Evolutionary conservation across 192 early-diverging fungal genomes (phyloP), one percentile per base, ranked within the genome.

Genomic region (Rhizoclosmatium globosum): DNA sequence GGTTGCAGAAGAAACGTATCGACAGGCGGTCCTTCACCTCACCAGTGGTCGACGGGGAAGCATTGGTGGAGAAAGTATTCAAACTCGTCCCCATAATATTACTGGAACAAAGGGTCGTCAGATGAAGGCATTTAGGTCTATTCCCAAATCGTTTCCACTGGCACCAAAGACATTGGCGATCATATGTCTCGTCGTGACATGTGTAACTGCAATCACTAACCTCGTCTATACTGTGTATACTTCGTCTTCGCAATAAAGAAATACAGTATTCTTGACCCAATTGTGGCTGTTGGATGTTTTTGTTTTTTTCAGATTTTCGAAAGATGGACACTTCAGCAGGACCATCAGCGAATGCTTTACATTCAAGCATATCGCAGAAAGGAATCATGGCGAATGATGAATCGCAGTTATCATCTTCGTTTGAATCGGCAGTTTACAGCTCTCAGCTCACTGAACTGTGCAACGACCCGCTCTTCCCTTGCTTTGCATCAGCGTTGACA

Each of bases 51-150:
- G 53, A 0, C 9, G 53, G 53, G 11, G 11, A 9, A 56, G 53
- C 19, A n/a, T 56, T 56, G 53, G 53, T 56, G 53, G 53, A 9
- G 53, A n/a, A 9, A 46, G 67, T 68, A 19, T 47, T 68, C 17
- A 11, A 41, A 45, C 31, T 31, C 31, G 31, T 31, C 31, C 31
- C 31, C 31, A 31, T 31, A 31, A 31, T 31, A 31, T 31, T 13
- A 13, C 50, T 13, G 50, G 50, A 53, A 53, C 50, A 13, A 7
- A 53, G 6, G 9, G 50, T 53, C 50, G 9, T 7, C 46, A 41
- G 23, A 9, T 74, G 58, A 78, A 79, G 78, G 78, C 70, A 21
- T 79, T 79, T 44, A 48, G 78, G 46, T 79, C 78, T 1, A 72
- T 79, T 4, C 78, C 78, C 1, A 79, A 79, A 47, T 50, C 4